Evolutionary conservation across 2,329 filamentous ascomycete species (phyloP), one percentile per base, ranked within the genome.

Genomic region (Fusarium subglutinans): DNA sequence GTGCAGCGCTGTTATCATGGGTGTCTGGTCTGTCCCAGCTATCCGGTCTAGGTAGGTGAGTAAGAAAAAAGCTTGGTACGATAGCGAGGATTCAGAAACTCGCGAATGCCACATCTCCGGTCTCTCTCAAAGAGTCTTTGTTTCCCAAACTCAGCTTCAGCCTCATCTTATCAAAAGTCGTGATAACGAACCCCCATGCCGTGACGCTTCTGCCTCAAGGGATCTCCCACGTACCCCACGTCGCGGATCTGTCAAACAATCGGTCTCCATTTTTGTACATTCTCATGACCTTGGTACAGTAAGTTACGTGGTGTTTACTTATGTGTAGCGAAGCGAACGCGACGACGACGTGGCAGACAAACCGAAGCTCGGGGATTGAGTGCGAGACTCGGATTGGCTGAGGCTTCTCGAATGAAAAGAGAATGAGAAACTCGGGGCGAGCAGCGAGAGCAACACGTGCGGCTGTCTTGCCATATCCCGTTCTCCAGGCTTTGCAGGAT

Each of bases 181-280:
- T 38, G 33, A 68, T 72, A 59, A 26, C 20, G 35, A 58, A 61
- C 66, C 63, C 66, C 66, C 63, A 69, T 67, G 55, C 28, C 14
- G 55, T 45, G 58, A 59, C 26, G 12, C 14, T 40, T n/a, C 43
- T 33, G 22, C 12, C 48, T 26, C 45, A 24, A 40, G 6, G 17
- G 8, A 40, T 56, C 41, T 58, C 45, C 44, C 63, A 55, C 68
- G 59, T 55, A 77, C 75, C 70, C 70, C 75, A 74, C 75, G 75
- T 61, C 50, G 47, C 26, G 51, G 51, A 73, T 63, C 38, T 72
- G 43, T 44, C 33, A 43, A 57, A 37, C 17, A 51, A 54, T 65
- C 56, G 51, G 65, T 69, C 51, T 63, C 71, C 59, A 57, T 66
- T 55, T 67, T 35, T 65, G 55, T 47, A 24, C 45, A 66, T 68